These are phyloP conservation scores for Hansenula sp. DNA, from an alignment of 1,139 yeast species.

Conservation along the genomic window DNA sequence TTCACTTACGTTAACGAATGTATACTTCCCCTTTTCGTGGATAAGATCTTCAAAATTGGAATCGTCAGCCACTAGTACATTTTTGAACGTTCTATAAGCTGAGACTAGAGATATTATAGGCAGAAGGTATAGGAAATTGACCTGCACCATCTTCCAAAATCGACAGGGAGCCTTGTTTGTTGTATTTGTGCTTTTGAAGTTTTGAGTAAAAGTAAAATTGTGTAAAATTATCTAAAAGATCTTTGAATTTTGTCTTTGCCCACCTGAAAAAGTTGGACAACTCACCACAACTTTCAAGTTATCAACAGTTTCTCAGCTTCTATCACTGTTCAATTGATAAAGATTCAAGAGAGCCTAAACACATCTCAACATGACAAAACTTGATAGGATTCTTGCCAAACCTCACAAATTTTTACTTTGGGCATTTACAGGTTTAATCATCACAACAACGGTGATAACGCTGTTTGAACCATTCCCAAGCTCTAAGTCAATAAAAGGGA, in stretches of 20 bases:
- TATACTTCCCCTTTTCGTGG: constrained; percentile 16
- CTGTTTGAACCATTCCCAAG: constrained; percentile 7
- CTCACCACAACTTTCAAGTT: background rate
- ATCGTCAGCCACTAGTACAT: constrained; percentile 20
- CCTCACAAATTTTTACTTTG: constrained; percentile 8
- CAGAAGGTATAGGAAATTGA: too few species aligned
- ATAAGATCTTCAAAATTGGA: constrained; percentile 16
- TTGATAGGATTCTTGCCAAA: constrained; percentile 8
- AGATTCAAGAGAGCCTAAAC: too few species aligned
- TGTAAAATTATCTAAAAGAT: background rate
- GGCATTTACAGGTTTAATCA: constrained; percentile 9
- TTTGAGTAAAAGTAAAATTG: too few species aligned
- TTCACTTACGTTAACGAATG: constrained; percentile 15
- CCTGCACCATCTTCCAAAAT: too few species aligned
- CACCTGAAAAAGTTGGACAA: background rate
- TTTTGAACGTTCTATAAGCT: constrained; percentile 10
- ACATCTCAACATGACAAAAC: constrained; percentile 4
- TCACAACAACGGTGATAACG: background rate
- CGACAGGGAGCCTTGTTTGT: too few species aligned
- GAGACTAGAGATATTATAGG: too few species aligned
- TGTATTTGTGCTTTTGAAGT: too few species aligned
- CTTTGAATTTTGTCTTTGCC: background rate
- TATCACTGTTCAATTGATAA: too few species aligned
- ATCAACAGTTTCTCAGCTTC: too few species aligned
- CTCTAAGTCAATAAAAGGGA: background rate